A percentile compares a stretch with the other conserved stretches of the same genome.
These are phyloP conservation scores for Tolypocladium tropicale DNA, from an alignment of 2,329 filamentous ascomycete genomes.

Conservation along the genomic window DNA sequence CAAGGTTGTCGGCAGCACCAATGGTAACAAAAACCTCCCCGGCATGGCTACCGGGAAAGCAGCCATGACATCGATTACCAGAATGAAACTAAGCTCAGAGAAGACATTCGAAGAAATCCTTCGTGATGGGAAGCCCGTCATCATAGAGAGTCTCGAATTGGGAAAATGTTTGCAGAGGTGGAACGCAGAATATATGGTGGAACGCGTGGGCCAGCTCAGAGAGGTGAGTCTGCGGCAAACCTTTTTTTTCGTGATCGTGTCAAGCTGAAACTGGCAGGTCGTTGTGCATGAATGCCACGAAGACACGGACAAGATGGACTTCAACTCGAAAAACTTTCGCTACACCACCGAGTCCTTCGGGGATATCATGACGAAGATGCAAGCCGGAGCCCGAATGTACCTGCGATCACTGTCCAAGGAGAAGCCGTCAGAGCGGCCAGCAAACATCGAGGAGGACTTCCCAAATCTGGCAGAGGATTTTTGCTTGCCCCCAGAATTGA, in stretches of 20 bases:
- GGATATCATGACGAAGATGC: slow-evolving; percentile 52
- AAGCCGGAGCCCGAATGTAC: slow-evolving; percentile 55
- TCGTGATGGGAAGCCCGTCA: slow-evolving; percentile 38
- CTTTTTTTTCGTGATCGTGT: background rate
- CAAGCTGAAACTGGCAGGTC: slow-evolving; percentile 37
- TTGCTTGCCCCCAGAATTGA: slow-evolving; percentile 50
- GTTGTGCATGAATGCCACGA: slow-evolving; percentile 59
- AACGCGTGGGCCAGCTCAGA: slow-evolving; percentile 49
- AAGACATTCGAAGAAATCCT: slow-evolving; percentile 53
- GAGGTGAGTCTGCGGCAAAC: slow-evolving; percentile 34
- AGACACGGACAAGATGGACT: slow-evolving; percentile 58
- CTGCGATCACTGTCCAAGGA: slow-evolving; percentile 65
- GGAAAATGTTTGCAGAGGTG: slow-evolving; percentile 59
- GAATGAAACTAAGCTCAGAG: slow-evolving; percentile 38
- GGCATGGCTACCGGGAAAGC: slow-evolving; percentile 5
- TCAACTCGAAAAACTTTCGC: slow-evolving; percentile 71
- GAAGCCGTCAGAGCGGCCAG: slow-evolving; percentile 57
- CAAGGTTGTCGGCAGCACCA: slow-evolving; percentile 9
- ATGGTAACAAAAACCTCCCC: background rate
- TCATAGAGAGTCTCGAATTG: slow-evolving; percentile 56
- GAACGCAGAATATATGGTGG: slow-evolving; percentile 57
- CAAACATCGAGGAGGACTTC: slow-evolving; percentile 63
- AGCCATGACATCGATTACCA: slow-evolving; percentile 30
- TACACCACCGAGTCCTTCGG: slow-evolving; percentile 62
- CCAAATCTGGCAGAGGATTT: slow-evolving; percentile 62